Evolutionary conservation across 768 basidiomycete genomes (phyloP).

Genomic region (Serendipita sp.): DNA sequence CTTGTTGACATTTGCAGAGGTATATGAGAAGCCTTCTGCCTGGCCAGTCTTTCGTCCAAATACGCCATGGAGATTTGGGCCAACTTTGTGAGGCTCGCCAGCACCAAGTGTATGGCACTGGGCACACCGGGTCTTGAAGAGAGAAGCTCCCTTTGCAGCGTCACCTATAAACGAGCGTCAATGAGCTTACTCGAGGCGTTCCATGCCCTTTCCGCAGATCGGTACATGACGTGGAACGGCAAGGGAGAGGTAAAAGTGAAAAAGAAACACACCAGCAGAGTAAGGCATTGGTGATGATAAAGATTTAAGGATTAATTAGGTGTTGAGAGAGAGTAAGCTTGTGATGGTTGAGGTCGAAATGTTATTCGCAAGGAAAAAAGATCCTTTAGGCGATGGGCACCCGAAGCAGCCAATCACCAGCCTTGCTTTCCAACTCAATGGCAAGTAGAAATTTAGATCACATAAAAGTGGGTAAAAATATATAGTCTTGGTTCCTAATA

Average conservation of each 20-base stretch:
- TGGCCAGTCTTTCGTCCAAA: slow-evolving; percentile 81
- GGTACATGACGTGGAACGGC: neutral
- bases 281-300: neutral
- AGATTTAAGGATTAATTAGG: neutral
- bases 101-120: slow-evolving; percentile 82
- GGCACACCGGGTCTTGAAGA: slow-evolving; percentile 92
- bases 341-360: neutral
- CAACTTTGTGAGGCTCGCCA: slow-evolving; percentile 74
- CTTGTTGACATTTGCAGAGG: slow-evolving; percentile 91
- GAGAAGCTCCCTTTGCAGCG: slow-evolving; percentile 71
- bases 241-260: neutral
- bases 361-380: neutral
- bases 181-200: neutral
- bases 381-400: no score
- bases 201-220: neutral
- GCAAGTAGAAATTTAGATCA: no score
- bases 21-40: slow-evolving; percentile 76
- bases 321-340: neutral
- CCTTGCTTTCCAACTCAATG: no score
- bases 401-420: no score
- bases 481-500: neutral
- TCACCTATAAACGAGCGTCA: slow-evolving; percentile 39
- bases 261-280: neutral
- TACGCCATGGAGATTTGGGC: slow-evolving; percentile 88
- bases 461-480: no score